Conservation (phyloP, 2,329 filamentous ascomycete species). For the Aspergillus flavus region DNA sequence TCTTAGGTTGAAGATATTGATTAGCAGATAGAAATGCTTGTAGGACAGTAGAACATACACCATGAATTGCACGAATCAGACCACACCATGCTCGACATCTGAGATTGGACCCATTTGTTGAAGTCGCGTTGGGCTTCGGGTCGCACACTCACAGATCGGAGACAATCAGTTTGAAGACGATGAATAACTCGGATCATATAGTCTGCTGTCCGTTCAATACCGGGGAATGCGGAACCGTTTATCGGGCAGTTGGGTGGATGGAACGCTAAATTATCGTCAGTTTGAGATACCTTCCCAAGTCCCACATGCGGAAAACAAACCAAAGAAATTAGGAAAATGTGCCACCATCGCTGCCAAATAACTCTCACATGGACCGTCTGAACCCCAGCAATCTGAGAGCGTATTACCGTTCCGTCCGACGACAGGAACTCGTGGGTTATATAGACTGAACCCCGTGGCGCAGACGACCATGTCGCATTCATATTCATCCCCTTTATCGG, state of each 20-base stretch:
- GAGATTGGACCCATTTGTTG: conserved; percentile 1
- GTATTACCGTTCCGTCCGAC: not conserved
- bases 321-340: not conserved
- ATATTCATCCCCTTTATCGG: not conserved
- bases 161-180: not conserved
- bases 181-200: not conserved
- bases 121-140: not conserved
- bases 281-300: too few species aligned
- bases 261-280: not conserved
- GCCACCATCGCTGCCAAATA: not conserved
- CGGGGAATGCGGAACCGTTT: not conserved
- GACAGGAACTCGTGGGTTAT: not conserved
- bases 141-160: not conserved
- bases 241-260: not conserved
- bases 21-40: not conserved
- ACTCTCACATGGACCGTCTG: not conserved
- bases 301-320: too few species aligned
- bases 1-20: not conserved
- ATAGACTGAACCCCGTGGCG: not conserved
- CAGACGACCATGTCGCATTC: not conserved
- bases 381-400: not conserved
- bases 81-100: not conserved
- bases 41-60: not conserved
- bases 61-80: not conserved
- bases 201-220: not conserved